Conservation (phyloP, 179 eudicot genomes). For the Sideroxylon spinosum region DNA sequence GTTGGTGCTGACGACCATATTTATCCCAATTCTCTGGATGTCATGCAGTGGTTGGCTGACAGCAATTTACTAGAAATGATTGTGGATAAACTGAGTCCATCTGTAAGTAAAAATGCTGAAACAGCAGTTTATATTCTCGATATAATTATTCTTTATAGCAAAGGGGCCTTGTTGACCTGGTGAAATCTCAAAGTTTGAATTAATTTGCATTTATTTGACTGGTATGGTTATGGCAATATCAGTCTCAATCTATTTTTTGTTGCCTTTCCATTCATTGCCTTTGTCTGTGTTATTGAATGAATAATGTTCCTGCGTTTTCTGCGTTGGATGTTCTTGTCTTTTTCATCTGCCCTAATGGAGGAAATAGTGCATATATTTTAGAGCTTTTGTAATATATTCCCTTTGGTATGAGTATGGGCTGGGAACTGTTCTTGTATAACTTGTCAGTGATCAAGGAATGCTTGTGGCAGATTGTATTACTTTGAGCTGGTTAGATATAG, state of each 20-base stretch:
- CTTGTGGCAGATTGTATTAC: too few relatives aligned
- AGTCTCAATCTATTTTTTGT: not conserved
- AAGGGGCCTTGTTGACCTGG: not conserved
- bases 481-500: too few relatives aligned
- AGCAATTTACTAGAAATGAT: constrained; percentile 96
- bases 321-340: constrained; percentile 4
- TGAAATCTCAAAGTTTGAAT: not conserved
- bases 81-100: constrained; percentile 79
- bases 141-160: not conserved
- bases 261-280: not conserved
- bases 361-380: not conserved
- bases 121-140: not conserved
- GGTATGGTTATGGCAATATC: too few relatives aligned
- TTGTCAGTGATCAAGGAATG: too few relatives aligned
- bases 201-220: not conserved
- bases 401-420: not conserved
- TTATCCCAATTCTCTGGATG: constrained; percentile 76
- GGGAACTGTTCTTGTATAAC: not conserved
- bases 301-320: not conserved
- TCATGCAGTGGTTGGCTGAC: constrained; percentile 85
- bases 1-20: constrained; percentile 93
- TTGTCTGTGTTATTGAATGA: not conserved
- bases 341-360: not conserved
- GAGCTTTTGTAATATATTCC: not conserved
- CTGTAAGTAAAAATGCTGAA: constrained; percentile 43